Evolutionary conservation across 257 asterid species (phyloP), one percentile per base, ranked within the genome.

Genomic region (Scutellaria baicalensis): DNA sequence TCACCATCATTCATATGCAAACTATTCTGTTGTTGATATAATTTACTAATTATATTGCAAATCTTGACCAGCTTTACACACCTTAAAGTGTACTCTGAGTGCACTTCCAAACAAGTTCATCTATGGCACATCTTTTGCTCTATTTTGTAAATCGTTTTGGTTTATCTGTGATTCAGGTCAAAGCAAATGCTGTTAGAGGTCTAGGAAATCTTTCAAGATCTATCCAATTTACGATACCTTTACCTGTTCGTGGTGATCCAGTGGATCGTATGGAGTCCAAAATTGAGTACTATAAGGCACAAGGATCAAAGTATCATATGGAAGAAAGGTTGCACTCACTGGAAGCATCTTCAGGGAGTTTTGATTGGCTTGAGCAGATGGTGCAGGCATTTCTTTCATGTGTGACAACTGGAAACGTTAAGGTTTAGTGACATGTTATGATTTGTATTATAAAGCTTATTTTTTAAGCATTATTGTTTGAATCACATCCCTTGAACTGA

Each of bases 151-250:
- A 5, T 50, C 49, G 44, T 36, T 13, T 51, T 48, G 1, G 35
- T 72, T 70, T 59, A 5, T 36, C 70, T 58, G 65, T 36, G 49
- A 47, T 69, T 52, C 73, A 90, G 98, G 85, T 93, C 69, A 93
- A 93, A 84, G 98, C 97, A 66, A 93, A 93, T 83, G 97, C 98
- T 63, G 97, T 93, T 62, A 86, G 98, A 82, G 95, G 96, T 72
- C 82, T 93, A 47, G 98, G 98, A 72, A 88, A 93, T 78, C 92
- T 93, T 63, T 78, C 97, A 71, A 84, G 93, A 83, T 82, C 81
- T 75, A 78, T 90, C 68, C 81, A 80, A 60, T 82, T 86, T 77
- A 52, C 84, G 62, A 75, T 80, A 72, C 73, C 69, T 50, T 70
- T 81, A 7, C 78, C 64, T 75, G 63, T 48, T 21, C 67, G 23